These are phyloP conservation scores for Aspergillus sp. DNA, from an alignment of 2,329 filamentous ascomycete species.

Conservation along the genomic window DNA sequence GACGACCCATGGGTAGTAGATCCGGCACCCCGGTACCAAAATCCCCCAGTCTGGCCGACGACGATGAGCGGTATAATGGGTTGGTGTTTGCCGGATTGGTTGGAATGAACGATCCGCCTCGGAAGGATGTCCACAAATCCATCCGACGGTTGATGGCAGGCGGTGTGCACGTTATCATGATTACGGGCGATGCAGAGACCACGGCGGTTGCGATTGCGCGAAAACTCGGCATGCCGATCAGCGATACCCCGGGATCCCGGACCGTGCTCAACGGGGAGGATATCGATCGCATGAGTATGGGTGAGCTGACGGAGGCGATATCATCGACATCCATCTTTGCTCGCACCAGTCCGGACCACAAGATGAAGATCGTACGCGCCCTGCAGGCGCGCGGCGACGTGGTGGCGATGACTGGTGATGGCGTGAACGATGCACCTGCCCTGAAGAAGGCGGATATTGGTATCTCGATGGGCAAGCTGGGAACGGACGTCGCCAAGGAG, in stretches of 20 bases:
- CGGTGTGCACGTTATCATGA: conserved; percentile 98
- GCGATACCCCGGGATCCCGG: conserved; percentile 53
- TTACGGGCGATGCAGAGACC: conserved; percentile 93
- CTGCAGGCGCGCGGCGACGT: conserved; percentile 92
- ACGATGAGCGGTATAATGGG: conserved; percentile 76
- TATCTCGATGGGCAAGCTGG: conserved; percentile 91
- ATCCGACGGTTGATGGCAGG: conserved; percentile 89
- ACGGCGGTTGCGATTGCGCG: conserved; percentile 91
- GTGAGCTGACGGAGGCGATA: conserved; percentile 80
- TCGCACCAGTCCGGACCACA: conserved; percentile 93
- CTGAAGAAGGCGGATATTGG: conserved; percentile 97
- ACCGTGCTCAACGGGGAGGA: conserved; percentile 84
- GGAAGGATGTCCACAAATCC: conserved; percentile 83
- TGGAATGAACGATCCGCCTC: conserved; percentile 95
- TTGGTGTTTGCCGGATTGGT: conserved; percentile 89
- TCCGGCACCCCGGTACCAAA: conserved; percentile 47
- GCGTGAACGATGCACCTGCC: conserved; percentile 95
- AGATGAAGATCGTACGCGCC: conserved; percentile 92
- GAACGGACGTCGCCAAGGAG: conserved; percentile 96
- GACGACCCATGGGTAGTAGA: conserved; percentile 51
- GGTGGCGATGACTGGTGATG: conserved; percentile 98
- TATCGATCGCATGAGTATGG: conserved; percentile 86
- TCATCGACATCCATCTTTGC: conserved; percentile 91
- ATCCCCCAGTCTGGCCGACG: conserved; percentile 35
- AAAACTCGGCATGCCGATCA: conserved; percentile 90